Evolutionary conservation across 768 basidiomycete species (phyloP), one percentile per base, ranked within the genome.

Genomic region (Kwoniella bestiolae): DNA sequence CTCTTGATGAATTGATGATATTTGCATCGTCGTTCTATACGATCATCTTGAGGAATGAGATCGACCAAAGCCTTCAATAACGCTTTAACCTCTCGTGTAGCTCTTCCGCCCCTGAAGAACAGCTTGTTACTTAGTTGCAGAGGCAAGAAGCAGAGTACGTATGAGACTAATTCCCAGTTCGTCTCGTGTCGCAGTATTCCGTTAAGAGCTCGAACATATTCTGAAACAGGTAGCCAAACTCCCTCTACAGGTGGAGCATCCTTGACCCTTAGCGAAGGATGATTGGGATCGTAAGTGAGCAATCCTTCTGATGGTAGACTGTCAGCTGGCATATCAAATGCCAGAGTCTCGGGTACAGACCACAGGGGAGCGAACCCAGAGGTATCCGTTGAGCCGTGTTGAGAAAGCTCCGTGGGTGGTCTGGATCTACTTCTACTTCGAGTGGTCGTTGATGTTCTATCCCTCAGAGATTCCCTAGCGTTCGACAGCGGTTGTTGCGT

Each of bases 81-180:
- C 52, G 83, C 84, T 5, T 86, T 83, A 23, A 94, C 85, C 9
- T 86, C 85, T 14, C 77, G 81, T n/a, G 88, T 84, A 29, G 90
- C 88, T 56, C 87, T 87, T 0, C 91, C 91, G 1, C 96, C 96
- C 76, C 94, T 96, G 80, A 96, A 94, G 57, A 97, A 85, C 74
- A 98, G 93, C 80, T 97, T 98, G 85, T 98, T 98, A 63, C 91
- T 84, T 9, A 98, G 85, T 77, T 98, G 94, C 8, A 88, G 85
- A 1, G 96, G 94, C 0, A 99, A 85, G 82, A 95, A 91, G 75
- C 91, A 92, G 4, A 99, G 84, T 4, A 94, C 84, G 74, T 96
- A 98, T 2, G 93, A 92, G 11, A 96, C 84, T 44, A 98, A 84
- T 64, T 98, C 96, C 94, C 95, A 98, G 67, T 89, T 91, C 50